Percentiles rank a stretch among this genome's conserved stretches.
These are phyloP conservation scores for Saccharomyces hybrid DNA, from an alignment of 1,139 yeast genomes.

Conservation along the genomic window DNA sequence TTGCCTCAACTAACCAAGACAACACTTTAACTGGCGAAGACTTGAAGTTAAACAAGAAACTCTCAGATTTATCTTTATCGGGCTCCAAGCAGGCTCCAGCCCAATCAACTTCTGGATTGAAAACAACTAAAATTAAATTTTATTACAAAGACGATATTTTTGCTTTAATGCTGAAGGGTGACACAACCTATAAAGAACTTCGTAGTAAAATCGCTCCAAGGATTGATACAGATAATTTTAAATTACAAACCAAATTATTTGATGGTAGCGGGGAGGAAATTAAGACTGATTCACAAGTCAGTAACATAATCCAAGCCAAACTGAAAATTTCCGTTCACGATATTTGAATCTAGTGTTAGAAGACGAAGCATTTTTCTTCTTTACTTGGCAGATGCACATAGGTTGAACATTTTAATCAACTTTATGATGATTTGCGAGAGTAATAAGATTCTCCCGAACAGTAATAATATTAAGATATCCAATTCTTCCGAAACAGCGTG, in stretches of 20 bases:
- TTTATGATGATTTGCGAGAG: neutral
- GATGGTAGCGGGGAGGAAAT: constrained; percentile 31
- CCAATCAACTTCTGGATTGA: constrained; percentile 17
- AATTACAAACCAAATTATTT: constrained; percentile 28
- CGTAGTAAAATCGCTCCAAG: constrained; percentile 60
- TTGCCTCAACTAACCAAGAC: constrained; percentile 18
- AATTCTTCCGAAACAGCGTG: neutral
- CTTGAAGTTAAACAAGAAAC: constrained; percentile 21
- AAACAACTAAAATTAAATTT: constrained; percentile 59
- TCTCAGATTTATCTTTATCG: constrained; percentile 25
- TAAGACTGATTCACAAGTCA: constrained; percentile 29
- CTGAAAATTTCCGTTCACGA: constrained; percentile 32
- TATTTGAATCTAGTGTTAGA: constrained; percentile 7
- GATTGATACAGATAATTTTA: constrained; percentile 37
- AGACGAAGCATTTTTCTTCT: neutral
- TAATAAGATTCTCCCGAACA: neutral
- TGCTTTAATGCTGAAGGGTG: constrained; percentile 68
- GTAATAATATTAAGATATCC: neutral
- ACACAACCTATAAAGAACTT: constrained; percentile 53
- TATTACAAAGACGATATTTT: constrained; percentile 85
- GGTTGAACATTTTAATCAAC: neutral
- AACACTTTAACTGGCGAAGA: constrained; percentile 28
- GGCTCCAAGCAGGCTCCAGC: constrained; percentile 8
- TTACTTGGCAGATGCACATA: neutral
- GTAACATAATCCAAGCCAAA: constrained; percentile 29